These are phyloP conservation scores for Rhodotorula taiwanensis DNA, from an alignment of 768 basidiomycete species.

Conservation along the genomic window DNA sequence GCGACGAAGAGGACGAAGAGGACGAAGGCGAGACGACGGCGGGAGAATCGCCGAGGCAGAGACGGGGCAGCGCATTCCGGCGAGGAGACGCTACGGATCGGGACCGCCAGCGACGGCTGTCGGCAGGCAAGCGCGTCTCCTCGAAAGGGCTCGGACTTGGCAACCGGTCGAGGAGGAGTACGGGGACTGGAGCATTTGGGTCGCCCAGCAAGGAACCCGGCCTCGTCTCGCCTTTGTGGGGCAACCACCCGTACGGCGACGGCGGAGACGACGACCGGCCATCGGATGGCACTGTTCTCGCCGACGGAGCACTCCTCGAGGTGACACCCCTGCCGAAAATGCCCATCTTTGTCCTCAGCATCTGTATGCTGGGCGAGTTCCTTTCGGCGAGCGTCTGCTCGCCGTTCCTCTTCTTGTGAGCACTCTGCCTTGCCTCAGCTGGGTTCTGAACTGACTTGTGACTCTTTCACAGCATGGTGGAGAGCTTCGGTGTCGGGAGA, in stretches of 20 bases:
- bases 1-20: slow-evolving; percentile 9
- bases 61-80: not conserved
- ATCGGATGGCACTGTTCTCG: not conserved
- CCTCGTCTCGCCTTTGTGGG: slow-evolving; percentile 3
- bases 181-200: not conserved
- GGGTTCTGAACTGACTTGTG: not conserved
- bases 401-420: slow-evolving; percentile 83
- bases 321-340: slow-evolving; percentile 72
- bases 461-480: slow-evolving; percentile 21
- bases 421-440: no score
- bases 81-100: not conserved
- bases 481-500: slow-evolving; percentile 49
- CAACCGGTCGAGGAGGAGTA: not conserved
- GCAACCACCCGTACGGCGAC: not conserved
- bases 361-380: slow-evolving; percentile 70
- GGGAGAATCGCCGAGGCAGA: not conserved
- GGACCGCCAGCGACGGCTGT: not conserved
- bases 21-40: not conserved
- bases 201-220: slow-evolving; percentile 6
- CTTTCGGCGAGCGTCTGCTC: slow-evolving; percentile 79
- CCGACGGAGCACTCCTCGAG: not conserved
- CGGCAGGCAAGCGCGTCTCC: no score
- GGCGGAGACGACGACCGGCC: not conserved
- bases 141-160: not conserved
- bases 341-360: slow-evolving; percentile 84